Evolutionary conservation across 192 early-diverging fungal species (phyloP).

Genomic region (Backusella mclennaniae): DNA sequence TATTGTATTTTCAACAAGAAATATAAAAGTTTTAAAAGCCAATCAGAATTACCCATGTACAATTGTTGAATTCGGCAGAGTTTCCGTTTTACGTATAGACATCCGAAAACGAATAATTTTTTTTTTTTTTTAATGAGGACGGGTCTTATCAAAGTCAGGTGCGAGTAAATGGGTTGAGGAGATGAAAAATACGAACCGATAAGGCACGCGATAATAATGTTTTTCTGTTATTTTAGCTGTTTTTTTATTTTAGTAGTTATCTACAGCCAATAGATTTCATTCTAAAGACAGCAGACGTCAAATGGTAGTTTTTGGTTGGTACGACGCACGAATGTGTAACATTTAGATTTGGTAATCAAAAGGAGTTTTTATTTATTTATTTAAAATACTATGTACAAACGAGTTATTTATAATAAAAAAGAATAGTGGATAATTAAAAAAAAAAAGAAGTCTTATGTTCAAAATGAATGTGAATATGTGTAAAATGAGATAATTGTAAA

Average conservation of each 20-base stretch:
- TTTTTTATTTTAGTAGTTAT: not conserved
- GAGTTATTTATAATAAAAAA: not conserved
- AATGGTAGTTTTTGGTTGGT: conserved; percentile 5
- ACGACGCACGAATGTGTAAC: not conserved
- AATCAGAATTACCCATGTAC: conserved; percentile 3
- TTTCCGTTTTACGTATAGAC: not conserved
- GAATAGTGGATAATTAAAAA: too few species aligned
- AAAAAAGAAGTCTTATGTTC: not conserved
- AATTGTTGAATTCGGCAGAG: conserved; percentile 1
- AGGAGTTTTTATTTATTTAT: conserved; percentile 9
- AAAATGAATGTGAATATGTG: not conserved
- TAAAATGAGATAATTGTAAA: not conserved
- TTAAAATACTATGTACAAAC: conserved; percentile 4
- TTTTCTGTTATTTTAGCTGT: not conserved
- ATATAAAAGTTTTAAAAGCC: not conserved
- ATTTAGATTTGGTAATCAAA: not conserved
- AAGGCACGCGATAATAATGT: not conserved
- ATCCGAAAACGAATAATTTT: not conserved
- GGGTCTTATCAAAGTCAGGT: conserved; percentile 6
- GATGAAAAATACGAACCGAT: not conserved
- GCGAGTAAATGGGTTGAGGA: not conserved
- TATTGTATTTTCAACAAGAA: not conserved
- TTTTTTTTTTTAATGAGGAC: not conserved
- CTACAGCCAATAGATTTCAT: conserved; percentile 2
- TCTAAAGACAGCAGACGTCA: not conserved